Base-by-base conservation (phyloP, 1,139 yeast species). In the Barnettozyma hawaiiensis region DNA sequence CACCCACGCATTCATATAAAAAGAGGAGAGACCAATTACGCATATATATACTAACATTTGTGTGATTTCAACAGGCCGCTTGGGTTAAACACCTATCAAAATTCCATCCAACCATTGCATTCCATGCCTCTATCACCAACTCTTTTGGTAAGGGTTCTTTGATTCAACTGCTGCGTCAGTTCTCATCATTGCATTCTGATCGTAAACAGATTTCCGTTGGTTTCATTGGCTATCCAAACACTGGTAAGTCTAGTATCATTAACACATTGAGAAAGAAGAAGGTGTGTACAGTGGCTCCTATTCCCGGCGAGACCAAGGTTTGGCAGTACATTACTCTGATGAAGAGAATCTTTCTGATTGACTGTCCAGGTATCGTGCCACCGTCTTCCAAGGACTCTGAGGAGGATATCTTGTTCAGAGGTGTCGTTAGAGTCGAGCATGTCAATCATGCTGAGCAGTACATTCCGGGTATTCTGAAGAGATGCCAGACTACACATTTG, bases 341-440 rank as follows among this genome's bases (percentile, higher is more conserved):
- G 97, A 89, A 90, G 72, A 77, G 90, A 55, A 92, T 92, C 43
- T 92, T 89, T 66, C 71, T 92, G 57, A 92, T 92, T 59, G 98
- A 92, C 67, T 92, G 98, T 71, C 98, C 98, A 3, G 98, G 98
- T 66, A 90, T 92, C 61, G 98, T 94, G 7, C 98, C 98, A 8
- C 98, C 98, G 27, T 85, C 95, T 22, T 64, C 78, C 24, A 87
- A 82, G 57, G 98, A 92, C 62, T 67, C 92, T 2, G 95, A 89
- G 60, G 80, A 96, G n/a, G 98, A 92, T 62, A 89, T 92, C 58
- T 66, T 92, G 53, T 87, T 92, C 65, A 78, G 97, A 64, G 98
- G 98, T 59, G 98, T 92, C 20, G 98, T 92, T 1, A 82, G 98
- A 69, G 97, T 92, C 23, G 98, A 92, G 64, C 95, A 92, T 61